phyloP scores from a whole-genome alignment of 768 basidiomycete species.

The Boletus rex-veris region DNA sequence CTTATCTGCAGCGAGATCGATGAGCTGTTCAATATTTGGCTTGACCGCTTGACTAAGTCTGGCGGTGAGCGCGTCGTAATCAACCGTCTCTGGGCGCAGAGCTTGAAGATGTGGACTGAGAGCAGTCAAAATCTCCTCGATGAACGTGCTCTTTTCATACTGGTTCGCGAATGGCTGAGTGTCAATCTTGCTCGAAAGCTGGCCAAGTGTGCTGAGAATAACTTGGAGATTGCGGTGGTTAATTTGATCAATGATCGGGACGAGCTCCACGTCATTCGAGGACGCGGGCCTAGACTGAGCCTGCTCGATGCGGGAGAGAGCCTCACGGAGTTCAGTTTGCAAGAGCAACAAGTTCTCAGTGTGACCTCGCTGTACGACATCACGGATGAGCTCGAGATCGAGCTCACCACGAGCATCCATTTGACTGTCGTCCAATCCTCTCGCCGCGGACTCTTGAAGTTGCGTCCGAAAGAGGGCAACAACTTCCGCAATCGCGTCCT shows the following conservation, averaged over 20 bases:
- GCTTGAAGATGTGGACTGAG: slow-evolving; percentile 60
- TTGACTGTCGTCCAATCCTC: slow-evolving; percentile 57
- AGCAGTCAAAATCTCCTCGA: slow-evolving; percentile 55
- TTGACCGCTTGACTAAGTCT: slow-evolving; percentile 83
- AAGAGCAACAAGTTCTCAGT: slow-evolving; percentile 55
- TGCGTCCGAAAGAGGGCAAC: slow-evolving; percentile 66
- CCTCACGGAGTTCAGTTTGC: slow-evolving; percentile 55
- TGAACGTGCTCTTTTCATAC: slow-evolving; percentile 55
- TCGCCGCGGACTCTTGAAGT: slow-evolving; percentile 57
- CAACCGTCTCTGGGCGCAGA: slow-evolving; percentile 62
- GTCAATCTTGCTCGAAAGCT: slow-evolving; percentile 35
- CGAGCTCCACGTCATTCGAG: slow-evolving; percentile 31
- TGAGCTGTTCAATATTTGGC: slow-evolving; percentile 83
- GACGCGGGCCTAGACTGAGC: slow-evolving; percentile 11
- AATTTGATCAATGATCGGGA: slow-evolving; percentile 54
- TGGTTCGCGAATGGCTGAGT: slow-evolving; percentile 36
- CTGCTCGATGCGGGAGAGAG: slow-evolving; percentile 44
- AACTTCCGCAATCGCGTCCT: slow-evolving; percentile 63
- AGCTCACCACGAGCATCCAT: slow-evolving; percentile 73
- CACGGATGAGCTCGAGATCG: slow-evolving; percentile 73
- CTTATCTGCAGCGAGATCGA: slow-evolving; percentile 86
- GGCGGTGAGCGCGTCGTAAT: slow-evolving; percentile 73
- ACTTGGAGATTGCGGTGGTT: slow-evolving; percentile 55
- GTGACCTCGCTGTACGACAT: slow-evolving; percentile 65
- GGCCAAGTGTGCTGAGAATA: slow-evolving; percentile 57